Conservation (phyloP, 192 early-diverging fungal species). For the Piromyces finnis region DNA sequence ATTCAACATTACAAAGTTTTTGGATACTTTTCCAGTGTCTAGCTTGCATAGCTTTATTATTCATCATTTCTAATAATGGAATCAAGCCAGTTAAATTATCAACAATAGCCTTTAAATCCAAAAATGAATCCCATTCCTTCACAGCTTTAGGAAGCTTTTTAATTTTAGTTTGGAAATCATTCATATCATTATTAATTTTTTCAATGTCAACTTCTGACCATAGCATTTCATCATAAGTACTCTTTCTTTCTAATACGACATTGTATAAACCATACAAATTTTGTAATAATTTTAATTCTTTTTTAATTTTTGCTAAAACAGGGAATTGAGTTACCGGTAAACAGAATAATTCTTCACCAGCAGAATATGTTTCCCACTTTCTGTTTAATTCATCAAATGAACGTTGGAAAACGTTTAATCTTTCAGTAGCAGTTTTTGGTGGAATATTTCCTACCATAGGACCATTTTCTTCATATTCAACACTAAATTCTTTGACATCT, state of each 20-base stretch:
- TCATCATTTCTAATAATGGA: slow-evolving; percentile 39
- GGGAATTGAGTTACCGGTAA: slow-evolving; percentile 49
- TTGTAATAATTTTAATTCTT: slow-evolving; percentile 40
- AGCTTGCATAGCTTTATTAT: slow-evolving; percentile 38
- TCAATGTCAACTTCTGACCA: slow-evolving; percentile 38
- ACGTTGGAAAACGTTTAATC: slow-evolving; percentile 43
- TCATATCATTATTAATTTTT: slow-evolving; percentile 27
- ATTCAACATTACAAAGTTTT: slow-evolving; percentile 24
- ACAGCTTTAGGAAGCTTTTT: slow-evolving; percentile 48
- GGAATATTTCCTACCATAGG: slow-evolving; percentile 43
- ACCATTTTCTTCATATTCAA: slow-evolving; percentile 41
- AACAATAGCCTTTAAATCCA: slow-evolving; percentile 38
- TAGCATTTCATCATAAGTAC: slow-evolving; percentile 34
- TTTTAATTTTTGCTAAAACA: slow-evolving; percentile 32
- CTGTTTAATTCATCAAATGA: slow-evolving; percentile 45
- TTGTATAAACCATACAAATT: slow-evolving; percentile 48
- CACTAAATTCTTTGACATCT: slow-evolving; percentile 41
- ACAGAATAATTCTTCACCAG: slow-evolving; percentile 40
- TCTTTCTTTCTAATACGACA: slow-evolving; percentile 37
- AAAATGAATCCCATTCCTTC: slow-evolving; percentile 46
- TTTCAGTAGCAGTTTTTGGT: slow-evolving; percentile 46
- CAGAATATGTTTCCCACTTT: slow-evolving; percentile 49
- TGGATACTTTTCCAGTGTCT: slow-evolving; percentile 40
- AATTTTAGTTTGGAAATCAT: slow-evolving; percentile 42
- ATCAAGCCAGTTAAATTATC: slow-evolving; percentile 36